Conservation (phyloP, 345 rosid genomes). For the Iberis pinnata region DNA sequence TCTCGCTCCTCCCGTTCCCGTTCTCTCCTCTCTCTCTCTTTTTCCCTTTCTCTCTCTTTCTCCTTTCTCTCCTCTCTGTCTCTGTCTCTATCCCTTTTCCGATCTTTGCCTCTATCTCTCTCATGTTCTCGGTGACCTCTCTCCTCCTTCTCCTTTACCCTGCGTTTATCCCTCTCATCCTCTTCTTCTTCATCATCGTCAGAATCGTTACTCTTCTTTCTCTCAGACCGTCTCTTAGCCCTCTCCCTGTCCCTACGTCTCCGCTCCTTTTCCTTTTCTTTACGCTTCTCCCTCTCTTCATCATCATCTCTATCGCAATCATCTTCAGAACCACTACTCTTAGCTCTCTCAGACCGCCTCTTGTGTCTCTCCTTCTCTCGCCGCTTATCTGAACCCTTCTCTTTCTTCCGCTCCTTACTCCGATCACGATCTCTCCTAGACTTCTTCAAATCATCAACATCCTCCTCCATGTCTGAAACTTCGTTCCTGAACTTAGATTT, state of each 20-base stretch:
- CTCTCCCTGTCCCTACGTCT: conserved; percentile 39
- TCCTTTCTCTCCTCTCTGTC: conserved; percentile 30
- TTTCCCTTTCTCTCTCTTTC: conserved; percentile 29
- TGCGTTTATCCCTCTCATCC: conserved; percentile 39
- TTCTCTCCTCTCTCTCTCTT: conserved; percentile 31
- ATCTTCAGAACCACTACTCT: conserved; percentile 47
- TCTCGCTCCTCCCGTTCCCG: conserved; percentile 26
- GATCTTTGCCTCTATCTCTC: conserved; percentile 28
- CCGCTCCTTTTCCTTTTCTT: conserved; percentile 34
- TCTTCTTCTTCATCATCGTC: conserved; percentile 37
- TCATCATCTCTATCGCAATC: conserved; percentile 35
- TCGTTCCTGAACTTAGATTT: conserved; percentile 17
- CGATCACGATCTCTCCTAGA: conserved; percentile 42
- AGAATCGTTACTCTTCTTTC: conserved; percentile 46
- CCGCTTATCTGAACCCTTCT: conserved; percentile 40
- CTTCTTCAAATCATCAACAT: conserved; percentile 44
- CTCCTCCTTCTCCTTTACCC: conserved; percentile 34
- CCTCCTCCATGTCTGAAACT: conserved; percentile 24
- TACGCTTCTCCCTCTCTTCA: conserved; percentile 38
- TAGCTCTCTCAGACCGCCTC: conserved; percentile 44
- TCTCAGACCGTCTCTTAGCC: conserved; percentile 35
- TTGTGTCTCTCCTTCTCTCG: conserved; percentile 27
- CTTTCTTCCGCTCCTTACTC: conserved; percentile 50
- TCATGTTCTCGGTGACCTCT: conserved; percentile 33
- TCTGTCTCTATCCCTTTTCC: conserved; percentile 25